A percentile compares a stretch with the other conserved stretches of the same genome.
Conservation (phyloP, 2,329 filamentous ascomycete species). For the Samsoniella hepiali region DNA sequence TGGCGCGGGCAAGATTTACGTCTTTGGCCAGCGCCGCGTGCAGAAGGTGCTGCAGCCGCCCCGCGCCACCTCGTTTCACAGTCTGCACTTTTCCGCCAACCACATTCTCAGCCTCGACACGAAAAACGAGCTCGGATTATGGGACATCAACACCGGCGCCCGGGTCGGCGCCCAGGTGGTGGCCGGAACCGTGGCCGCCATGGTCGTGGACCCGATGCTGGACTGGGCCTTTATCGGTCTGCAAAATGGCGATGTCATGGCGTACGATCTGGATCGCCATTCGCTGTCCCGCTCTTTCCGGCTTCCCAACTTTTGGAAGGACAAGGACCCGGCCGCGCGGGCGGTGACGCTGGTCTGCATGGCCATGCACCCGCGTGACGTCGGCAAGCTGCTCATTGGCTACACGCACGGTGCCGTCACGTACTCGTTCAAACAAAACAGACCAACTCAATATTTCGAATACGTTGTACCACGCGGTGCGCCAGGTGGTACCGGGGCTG, state of each 20-base stretch:
- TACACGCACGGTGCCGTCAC: conserved; percentile 84
- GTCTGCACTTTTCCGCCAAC: conserved; percentile 80
- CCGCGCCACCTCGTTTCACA: conserved; percentile 69
- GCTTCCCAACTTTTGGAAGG: conserved; percentile 83
- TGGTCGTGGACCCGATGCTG: conserved; percentile 83
- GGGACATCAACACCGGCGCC: conserved; percentile 69
- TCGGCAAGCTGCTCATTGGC: conserved; percentile 87
- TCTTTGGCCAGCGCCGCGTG: conserved; percentile 80
- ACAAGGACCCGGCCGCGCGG: conserved; percentile 65
- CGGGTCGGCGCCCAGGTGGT: conserved; percentile 69
- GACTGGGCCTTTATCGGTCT: conserved; percentile 90
- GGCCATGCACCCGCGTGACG: conserved; percentile 84
- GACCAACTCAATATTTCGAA: conserved; percentile 72
- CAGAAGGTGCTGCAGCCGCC: conserved; percentile 69
- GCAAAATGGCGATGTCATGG: conserved; percentile 78
- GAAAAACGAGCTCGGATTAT: conserved; percentile 81
- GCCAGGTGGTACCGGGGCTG: conserved; percentile 71
- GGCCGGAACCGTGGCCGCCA: conserved; percentile 68
- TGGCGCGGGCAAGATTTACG: conserved; percentile 81
- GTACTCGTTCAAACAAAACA: conserved; percentile 93
- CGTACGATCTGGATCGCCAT: conserved; percentile 89
- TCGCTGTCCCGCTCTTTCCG: conserved; percentile 66
- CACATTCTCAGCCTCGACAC: conserved; percentile 81
- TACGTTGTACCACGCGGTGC: conserved; percentile 80
- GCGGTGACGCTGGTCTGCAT: conserved; percentile 66